These are phyloP conservation scores for Ottelia alismoides DNA, from an alignment of 106 monocot genomes.

Conservation along the genomic window DNA sequence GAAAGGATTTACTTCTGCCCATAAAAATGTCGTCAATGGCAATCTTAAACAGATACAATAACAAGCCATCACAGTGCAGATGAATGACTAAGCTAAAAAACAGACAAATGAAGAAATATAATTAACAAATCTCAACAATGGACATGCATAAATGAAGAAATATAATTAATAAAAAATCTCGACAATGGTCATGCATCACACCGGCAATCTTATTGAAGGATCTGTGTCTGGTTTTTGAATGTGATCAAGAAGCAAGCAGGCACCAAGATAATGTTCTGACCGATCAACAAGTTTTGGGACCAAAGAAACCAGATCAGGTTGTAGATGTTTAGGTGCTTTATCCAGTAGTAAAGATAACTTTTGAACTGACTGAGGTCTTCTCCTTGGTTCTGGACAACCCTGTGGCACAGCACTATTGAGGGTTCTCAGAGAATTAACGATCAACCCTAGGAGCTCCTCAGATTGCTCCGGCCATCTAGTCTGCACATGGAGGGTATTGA, in stretches of 20 bases:
- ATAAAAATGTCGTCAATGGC: not conserved
- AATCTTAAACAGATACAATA: too few relatives aligned
- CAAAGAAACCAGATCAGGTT: constrained; percentile 62
- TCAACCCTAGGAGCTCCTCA: constrained; percentile 77
- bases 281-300: constrained; percentile 77
- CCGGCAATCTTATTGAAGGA: constrained; percentile 42
- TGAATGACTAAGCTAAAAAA: too few relatives aligned
- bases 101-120: too few relatives aligned
- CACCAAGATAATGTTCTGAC: constrained; percentile 75
- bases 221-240: constrained; percentile 64
- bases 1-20: not conserved
- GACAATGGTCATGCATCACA: constrained; percentile 10
- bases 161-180: too few relatives aligned
- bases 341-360: constrained; percentile 81
- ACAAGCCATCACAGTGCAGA: too few relatives aligned
- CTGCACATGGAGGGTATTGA: constrained; percentile 29
- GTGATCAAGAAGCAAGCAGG: constrained; percentile 56
- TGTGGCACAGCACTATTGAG: constrained; percentile 80
- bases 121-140: too few relatives aligned
- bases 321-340: constrained; percentile 79
- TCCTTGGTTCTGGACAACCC: constrained; percentile 58
- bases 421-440: constrained; percentile 78
- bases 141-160: too few relatives aligned
- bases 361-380: constrained; percentile 53
- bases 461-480: constrained; percentile 91